These are phyloP conservation scores for Neurospora crassa DNA, from an alignment of 2,329 filamentous ascomycete species.

Conservation along the genomic window DNA sequence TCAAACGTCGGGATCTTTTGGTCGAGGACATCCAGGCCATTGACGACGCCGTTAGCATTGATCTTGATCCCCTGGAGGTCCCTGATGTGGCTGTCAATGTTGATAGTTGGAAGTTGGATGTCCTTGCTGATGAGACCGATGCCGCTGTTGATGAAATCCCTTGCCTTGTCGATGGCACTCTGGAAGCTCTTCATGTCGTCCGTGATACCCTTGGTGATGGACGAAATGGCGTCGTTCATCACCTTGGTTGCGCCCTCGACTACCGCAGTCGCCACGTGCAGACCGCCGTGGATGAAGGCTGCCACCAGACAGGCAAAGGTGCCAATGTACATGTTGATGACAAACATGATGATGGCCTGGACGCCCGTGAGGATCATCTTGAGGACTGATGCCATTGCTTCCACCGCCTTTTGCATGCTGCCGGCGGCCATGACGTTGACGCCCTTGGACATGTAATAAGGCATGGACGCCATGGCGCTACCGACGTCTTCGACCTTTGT, in stretches of 20 bases:
- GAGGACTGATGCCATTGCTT: slow-evolving; percentile 70
- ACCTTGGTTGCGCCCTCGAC: slow-evolving; percentile 33
- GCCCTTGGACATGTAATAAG: slow-evolving; percentile 81
- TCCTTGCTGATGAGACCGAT: slow-evolving; percentile 22
- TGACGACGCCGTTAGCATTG: slow-evolving; percentile 54
- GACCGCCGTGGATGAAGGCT: slow-evolving; percentile 67
- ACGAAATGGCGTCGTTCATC: slow-evolving; percentile 42
- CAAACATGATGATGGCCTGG: slow-evolving; percentile 80
- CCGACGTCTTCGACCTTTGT: slow-evolving; percentile 87
- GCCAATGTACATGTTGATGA: slow-evolving; percentile 82
- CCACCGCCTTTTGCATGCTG: slow-evolving; percentile 71
- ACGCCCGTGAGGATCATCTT: slow-evolving; percentile 72
- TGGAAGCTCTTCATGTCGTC: slow-evolving; percentile 31
- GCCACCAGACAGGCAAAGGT: slow-evolving; percentile 88
- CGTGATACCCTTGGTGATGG: slow-evolving; percentile 46
- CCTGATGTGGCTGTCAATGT: slow-evolving; percentile 56
- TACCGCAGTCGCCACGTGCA: slow-evolving; percentile 52
- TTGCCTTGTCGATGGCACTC: slow-evolving; percentile 44
- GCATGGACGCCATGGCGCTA: slow-evolving; percentile 96
- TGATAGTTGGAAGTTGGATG: slow-evolving; percentile 42
- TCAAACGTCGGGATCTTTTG: slow-evolving; percentile 72
- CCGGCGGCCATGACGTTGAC: slow-evolving; percentile 78
- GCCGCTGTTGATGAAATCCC: neutral
- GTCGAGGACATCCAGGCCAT: slow-evolving; percentile 64
- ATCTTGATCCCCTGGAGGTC: slow-evolving; percentile 63